These are phyloP conservation scores for Periglandula ipomoeae DNA, from an alignment of 2,329 filamentous ascomycete species.

Conservation along the genomic window DNA sequence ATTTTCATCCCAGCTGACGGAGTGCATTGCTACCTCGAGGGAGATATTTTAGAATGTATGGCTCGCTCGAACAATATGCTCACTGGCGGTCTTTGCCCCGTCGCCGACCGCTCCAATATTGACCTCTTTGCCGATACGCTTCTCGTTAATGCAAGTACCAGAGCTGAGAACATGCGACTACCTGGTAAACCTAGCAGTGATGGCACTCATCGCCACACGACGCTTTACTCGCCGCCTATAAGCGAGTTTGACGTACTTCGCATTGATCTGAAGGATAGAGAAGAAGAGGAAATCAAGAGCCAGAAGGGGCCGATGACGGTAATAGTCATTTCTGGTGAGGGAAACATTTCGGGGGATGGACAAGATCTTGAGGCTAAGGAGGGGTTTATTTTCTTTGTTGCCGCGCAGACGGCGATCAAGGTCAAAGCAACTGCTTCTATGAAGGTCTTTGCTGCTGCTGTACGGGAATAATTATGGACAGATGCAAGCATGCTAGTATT, in stretches of 20 bases:
- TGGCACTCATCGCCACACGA: constrained; percentile 50
- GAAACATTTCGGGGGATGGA: constrained; percentile 24
- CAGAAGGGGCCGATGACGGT: neutral
- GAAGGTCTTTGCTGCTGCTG: constrained; percentile 2
- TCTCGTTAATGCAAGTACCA: constrained; percentile 27
- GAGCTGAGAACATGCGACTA: constrained; percentile 46
- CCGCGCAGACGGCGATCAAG: neutral
- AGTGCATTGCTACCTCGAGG: constrained; percentile 64
- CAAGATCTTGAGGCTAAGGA: neutral
- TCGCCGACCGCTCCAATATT: constrained; percentile 52
- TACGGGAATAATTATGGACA: neutral
- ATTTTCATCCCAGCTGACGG: constrained; percentile 66
- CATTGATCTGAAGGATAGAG: constrained; percentile 44
- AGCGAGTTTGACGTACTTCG: constrained; percentile 64
- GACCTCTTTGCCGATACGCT: constrained; percentile 47
- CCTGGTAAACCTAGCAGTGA: constrained; percentile 37
- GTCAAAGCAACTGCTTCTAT: neutral
- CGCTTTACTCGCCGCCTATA: constrained; percentile 56
- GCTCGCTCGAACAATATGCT: constrained; percentile 66
- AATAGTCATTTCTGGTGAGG: constrained; percentile 24
- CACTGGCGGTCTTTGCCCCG: constrained; percentile 65
- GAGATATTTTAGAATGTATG: constrained; percentile 74
- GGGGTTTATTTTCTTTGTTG: constrained; percentile 3
- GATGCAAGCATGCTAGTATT: no score
- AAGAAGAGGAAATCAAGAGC: constrained; percentile 39